Conservation (phyloP, 31 red algal species). For the Endocladia muricata region DNA sequence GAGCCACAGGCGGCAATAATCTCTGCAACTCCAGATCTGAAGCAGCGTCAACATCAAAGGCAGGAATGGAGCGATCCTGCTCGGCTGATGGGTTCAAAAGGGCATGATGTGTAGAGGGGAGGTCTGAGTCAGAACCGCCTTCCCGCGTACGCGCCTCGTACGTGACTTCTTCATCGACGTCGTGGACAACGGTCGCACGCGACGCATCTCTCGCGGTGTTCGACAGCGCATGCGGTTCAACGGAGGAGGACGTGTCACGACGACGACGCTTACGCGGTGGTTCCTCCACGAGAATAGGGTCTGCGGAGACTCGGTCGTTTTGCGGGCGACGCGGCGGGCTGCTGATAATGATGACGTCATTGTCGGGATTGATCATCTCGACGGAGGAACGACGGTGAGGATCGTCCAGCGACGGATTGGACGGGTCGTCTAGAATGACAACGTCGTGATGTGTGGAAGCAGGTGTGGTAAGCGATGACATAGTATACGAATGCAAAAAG, state of each 20-base stretch:
- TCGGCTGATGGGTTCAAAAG: not conserved
- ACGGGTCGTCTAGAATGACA: not conserved
- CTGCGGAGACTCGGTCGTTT: not conserved
- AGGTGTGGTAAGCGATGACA: too few relatives aligned
- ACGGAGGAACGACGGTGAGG: not conserved
- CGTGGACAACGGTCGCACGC: constrained; percentile 38
- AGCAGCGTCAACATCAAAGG: too few relatives aligned
- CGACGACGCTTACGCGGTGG: constrained; percentile 57
- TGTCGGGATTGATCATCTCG: not conserved
- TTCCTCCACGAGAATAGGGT: constrained; percentile 27
- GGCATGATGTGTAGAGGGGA: not conserved
- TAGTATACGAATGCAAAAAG: too few relatives aligned
- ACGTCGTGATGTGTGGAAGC: not conserved
- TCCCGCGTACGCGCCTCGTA: not conserved
- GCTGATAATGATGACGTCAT: constrained; percentile 55
- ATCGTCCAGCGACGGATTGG: constrained; percentile 4
- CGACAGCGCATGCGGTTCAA: not conserved
- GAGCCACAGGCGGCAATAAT: too few relatives aligned
- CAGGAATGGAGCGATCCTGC: not conserved
- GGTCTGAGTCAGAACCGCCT: not conserved
- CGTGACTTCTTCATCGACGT: constrained; percentile 1
- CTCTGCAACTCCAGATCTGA: too few relatives aligned
- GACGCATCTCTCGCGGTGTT: not conserved
- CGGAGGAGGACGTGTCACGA: constrained; percentile 22
- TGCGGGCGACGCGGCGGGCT: not conserved